Base-by-base conservation (phyloP, 345 rosid genomes). In the Streptanthus diversifolius region DNA sequence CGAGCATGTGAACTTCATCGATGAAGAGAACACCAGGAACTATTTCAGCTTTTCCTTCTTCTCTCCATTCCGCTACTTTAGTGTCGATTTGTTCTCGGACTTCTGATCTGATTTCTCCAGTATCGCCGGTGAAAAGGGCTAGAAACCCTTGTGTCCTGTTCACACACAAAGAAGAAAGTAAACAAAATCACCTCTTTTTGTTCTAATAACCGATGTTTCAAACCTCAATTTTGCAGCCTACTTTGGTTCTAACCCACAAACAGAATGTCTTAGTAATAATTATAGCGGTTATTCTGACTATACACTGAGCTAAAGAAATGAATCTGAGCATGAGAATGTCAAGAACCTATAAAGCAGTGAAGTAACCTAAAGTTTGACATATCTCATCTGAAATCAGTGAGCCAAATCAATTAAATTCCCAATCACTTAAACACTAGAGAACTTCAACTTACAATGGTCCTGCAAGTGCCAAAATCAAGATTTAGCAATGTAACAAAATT, bases 1-100 rank as follows among this genome's bases (percentile, higher is more conserved):
- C 99, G 44, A 95, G 96, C 97, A 91, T 91, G 85, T 95, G 99
- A 21, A 91, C 96, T 71, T 95, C 99, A 52, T 95, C 96, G 5
- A 95, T 95, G 84, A 95, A 95, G 69, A 91, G 91, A 39, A 95
- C 99, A 53, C 97, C 97, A 0, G 99, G 99, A 27, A 95, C 97
- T 49, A 89, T 88, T 76, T 91, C 97, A 0, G 97, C 99, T 73
- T 95, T 95, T 7, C 97, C 99, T 83, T 91, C 99, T 79, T 91
- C 99, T 76, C 93, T 88, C 99, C 97, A 95, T 82, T 93, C 98
- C 5, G 96, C 97, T 59, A 91, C 98, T 80, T 93, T 91, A 27
- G 90, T 88, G 72, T 91, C 97, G 39, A 93, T 91, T 75, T 91
- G 97, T 71, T 91, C 96, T 63, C 98, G 83, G 51, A 93, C 96